phyloP scores from a whole-genome alignment of 2,329 filamentous ascomycete genomes.

The Hypoxylon sp. region DNA sequence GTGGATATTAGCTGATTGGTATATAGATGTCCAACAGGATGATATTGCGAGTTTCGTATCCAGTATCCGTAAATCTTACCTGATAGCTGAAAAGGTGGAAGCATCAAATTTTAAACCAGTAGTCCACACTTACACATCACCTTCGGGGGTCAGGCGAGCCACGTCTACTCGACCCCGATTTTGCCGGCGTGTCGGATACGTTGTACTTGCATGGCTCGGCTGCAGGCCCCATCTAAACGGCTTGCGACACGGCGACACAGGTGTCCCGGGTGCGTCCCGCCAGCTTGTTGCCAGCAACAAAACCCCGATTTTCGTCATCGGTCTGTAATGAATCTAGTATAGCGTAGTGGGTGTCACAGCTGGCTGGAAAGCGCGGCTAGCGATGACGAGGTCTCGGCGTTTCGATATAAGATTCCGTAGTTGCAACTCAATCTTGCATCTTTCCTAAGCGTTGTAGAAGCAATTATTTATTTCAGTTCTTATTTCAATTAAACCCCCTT shows the following conservation, averaged over 20 bases:
- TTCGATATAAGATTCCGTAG: constrained; percentile 14
- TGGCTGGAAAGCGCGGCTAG: constrained; percentile 12
- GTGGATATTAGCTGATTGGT: constrained; percentile 6
- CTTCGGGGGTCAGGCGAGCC: constrained; percentile 20
- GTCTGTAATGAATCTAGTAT: constrained; percentile 21
- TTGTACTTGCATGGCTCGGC: constrained; percentile 21
- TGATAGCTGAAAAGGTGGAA: constrained; percentile 11
- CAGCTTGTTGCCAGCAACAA: constrained; percentile 17
- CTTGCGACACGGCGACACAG: constrained; percentile 11
- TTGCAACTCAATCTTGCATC: constrained; percentile 16
- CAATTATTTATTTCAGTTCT: background rate
- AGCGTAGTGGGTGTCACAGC: constrained; percentile 8
- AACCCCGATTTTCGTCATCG: constrained; percentile 26
- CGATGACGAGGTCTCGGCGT: constrained; percentile 6
- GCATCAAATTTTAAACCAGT: constrained; percentile 2
- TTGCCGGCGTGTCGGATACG: constrained; percentile 29
- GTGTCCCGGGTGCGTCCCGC: constrained; percentile 14
- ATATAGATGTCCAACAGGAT: background rate
- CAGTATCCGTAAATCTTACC: constrained; percentile 8
- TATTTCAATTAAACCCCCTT: background rate
- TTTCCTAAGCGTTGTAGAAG: constrained; percentile 1
- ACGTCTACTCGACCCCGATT: constrained; percentile 22
- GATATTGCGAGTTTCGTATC: constrained; percentile 9
- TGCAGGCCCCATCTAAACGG: constrained; percentile 29
- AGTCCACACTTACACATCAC: constrained; percentile 11